Conservation (phyloP, 2,329 filamentous ascomycete species). For the Lasiodiplodia sp. region DNA sequence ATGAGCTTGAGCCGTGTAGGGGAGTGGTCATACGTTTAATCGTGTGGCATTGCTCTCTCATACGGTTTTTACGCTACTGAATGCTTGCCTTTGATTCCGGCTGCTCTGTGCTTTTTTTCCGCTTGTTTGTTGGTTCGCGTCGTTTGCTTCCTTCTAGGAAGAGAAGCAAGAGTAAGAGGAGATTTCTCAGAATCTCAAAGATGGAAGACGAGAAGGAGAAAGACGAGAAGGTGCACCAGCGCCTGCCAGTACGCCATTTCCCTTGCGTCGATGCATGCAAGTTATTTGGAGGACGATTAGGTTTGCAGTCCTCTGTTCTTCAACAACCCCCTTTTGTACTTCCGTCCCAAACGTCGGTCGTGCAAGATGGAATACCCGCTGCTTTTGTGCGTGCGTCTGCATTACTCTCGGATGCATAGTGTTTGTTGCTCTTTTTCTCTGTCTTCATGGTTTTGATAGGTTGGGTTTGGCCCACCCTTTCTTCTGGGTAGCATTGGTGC, state of each 20-base stretch:
- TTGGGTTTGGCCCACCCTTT: background rate
- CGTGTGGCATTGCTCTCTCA: background rate
- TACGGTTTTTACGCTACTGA: background rate
- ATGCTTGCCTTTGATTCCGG: background rate
- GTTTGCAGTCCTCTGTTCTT: background rate
- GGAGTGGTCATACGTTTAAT: slow-evolving; percentile 20
- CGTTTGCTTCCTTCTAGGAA: background rate
- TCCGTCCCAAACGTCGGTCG: background rate
- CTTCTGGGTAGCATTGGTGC: background rate
- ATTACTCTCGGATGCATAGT: background rate
- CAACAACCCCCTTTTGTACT: background rate
- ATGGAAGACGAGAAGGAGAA: background rate
- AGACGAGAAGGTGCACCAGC: slow-evolving; percentile 1
- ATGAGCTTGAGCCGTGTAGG: slow-evolving; percentile 21
- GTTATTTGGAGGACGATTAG: background rate
- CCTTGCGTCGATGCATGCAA: slow-evolving; percentile 1
- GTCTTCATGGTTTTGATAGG: background rate
- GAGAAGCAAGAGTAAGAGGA: background rate
- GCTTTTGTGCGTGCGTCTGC: background rate
- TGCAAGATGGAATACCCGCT: background rate
- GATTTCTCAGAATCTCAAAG: background rate
- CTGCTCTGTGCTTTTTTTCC: background rate
- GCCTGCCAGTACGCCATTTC: background rate
- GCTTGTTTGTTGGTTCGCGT: slow-evolving; percentile 16
- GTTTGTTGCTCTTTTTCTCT: background rate